These are phyloP conservation scores for Colletotrichum higginsianum DNA, from an alignment of 2,329 filamentous ascomycete species.

Conservation along the genomic window DNA sequence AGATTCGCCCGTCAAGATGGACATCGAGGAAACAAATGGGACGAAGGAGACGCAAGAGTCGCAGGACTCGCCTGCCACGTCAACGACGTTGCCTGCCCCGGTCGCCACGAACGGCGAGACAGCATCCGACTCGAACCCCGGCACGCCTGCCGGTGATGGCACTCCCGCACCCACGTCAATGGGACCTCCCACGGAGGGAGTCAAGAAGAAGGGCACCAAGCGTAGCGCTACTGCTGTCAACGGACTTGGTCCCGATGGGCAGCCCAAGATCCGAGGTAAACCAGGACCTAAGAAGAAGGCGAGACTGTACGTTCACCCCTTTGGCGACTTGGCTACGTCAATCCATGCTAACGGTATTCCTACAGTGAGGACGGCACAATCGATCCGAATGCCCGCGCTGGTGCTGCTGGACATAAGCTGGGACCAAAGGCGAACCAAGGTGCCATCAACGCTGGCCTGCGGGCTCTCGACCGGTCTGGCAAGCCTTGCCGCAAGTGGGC, in stretches of 20 bases:
- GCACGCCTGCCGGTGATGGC: slow-evolving; percentile 70
- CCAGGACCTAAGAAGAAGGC: slow-evolving; percentile 98
- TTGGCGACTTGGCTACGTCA: neutral
- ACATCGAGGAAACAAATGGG: slow-evolving; percentile 46
- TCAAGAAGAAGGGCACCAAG: slow-evolving; percentile 84
- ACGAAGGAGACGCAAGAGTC: slow-evolving; percentile 53
- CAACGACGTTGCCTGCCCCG: slow-evolving; percentile 56
- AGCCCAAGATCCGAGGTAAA: slow-evolving; percentile 83
- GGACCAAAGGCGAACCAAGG: slow-evolving; percentile 97
- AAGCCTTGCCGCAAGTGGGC: slow-evolving; percentile 94
- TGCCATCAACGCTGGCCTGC: slow-evolving; percentile 95
- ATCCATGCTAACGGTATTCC: slow-evolving; percentile 26
- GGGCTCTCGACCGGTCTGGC: slow-evolving; percentile 92
- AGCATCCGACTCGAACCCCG: slow-evolving; percentile 72
- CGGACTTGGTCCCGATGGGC: slow-evolving; percentile 71
- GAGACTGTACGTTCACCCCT: slow-evolving; percentile 79
- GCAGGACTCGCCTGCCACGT: slow-evolving; percentile 62
- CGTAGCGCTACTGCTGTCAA: slow-evolving; percentile 77
- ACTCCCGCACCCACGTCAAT: slow-evolving; percentile 71
- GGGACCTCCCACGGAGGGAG: slow-evolving; percentile 72
- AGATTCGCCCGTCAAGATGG: slow-evolving; percentile 59
- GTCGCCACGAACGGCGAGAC: slow-evolving; percentile 67
- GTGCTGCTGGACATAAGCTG: slow-evolving; percentile 80
- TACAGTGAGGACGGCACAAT: slow-evolving; percentile 74
- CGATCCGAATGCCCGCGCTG: slow-evolving; percentile 65